Base-by-base conservation (phyloP, 139 green algal species). In the Chlorella ohadii region DNA sequence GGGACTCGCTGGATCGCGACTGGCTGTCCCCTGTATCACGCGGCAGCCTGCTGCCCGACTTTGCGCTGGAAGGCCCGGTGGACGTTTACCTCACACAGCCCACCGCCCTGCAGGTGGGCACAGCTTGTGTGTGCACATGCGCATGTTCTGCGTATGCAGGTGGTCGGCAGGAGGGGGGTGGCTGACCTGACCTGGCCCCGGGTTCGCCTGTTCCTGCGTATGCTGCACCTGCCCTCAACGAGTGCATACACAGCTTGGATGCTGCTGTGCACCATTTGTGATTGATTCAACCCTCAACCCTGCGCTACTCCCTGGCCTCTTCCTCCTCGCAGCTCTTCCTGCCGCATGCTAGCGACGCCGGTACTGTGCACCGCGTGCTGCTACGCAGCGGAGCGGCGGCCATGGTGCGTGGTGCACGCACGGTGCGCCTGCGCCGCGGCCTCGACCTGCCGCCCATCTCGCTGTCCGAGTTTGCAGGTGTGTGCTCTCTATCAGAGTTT, bases 61-160 rank as follows among this genome's bases (percentile, higher is more conserved):
- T 89, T 57, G 57, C 72, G 1, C 64, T 89, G 51, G 73, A 83
- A n/a, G 85, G 85, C 3, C 85, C 85, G 3, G 27, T 89, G 34
- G 85, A 89, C n/a, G 31, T 89, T 0, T 88, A 66, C 31, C 51
- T 89, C 4, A 27, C 27, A 1, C 66, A 81, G 59, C 70, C 79
- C 68, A 79, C 59, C 16, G 79, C 79, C 0, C 47, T 84, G 76
- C 76, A 82, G 70, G 70, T 77, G 70, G 39, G 70, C 13, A 19
- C 5, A 16, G 3, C 11, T 2, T 4, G 12, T 23, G 11, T 59
- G 51, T 59, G 12, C 51, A 59, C 51, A 3, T 59, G 44, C 44
- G 11, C 44, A 55, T n/a, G n/a, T n/a, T n/a, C n/a, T n/a, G n/a
- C n/a, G n/a, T n/a, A n/a, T n/a, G n/a, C n/a, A n/a, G n/a, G n/a